Base-by-base conservation (phyloP, 1,284 basidiomycete genomes). In the Fomitopsis palustris region DNA sequence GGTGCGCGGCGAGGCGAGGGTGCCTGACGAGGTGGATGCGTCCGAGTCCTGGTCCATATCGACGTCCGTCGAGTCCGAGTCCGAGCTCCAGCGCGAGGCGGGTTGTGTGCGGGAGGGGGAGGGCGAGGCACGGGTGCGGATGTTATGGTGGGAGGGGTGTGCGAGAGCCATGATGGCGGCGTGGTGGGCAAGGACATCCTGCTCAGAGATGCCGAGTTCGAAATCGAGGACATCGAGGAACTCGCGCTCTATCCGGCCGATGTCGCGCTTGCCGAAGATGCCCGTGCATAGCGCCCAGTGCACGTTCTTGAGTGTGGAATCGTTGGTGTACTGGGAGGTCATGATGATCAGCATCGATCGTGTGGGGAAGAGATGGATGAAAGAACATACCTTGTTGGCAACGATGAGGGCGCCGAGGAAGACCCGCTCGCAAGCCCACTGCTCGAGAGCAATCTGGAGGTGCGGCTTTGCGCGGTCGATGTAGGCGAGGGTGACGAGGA, bases 231-330 rank as follows among this genome's bases (percentile, higher is more conserved):
- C 88, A 62, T 88, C 85, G 61, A 90, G 82, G 72, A 88, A 90
- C 73, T 90, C 87, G 65, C 87, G 82, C 71, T 90, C 88, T 66
- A 90, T 89, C 64, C 88, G 82, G 33, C 87, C 87, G 23, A 90
- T 81, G 67, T 90, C 88, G 21, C 87, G 82, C 69, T 88, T 89
- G 68, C 88, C 88, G 67, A 90, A 90, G 35, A 90, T 84, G 55
- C 87, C 87, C 0, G 88, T 90, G 74, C 88, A 90, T 14, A 88
- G 75, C 12, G 88, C 87, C 87, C 87, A 90, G 72, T 90, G 87
- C 19, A 88, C 77, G 69, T 90, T 90, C 77, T 90, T 90, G 19
- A 90, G 77, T 14, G 88, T 88, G 19, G 86, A 88, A 67, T 90
- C 87, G 66, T 90, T 88, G 27, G 84, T 73, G 65, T 90, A 90